Conservation (phyloP, 2,329 filamentous ascomycete genomes). For the Sphaerostilbella broomeana region DNA sequence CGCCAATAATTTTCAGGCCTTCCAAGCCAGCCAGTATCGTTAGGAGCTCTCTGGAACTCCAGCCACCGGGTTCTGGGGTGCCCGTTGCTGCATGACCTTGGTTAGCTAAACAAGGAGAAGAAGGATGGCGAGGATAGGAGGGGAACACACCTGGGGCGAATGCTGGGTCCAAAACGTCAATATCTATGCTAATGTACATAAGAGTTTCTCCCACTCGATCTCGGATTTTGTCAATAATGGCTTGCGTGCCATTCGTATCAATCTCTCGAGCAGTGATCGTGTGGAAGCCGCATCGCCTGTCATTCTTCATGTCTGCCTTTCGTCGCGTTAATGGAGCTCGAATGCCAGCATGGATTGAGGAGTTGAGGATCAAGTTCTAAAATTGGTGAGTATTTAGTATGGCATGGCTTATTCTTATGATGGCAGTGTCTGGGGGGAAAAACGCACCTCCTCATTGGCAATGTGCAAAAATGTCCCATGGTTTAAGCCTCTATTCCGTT, state of each 20-base stretch:
- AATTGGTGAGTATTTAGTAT: no score
- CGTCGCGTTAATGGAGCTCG: slow-evolving; percentile 61
- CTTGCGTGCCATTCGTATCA: slow-evolving; percentile 65
- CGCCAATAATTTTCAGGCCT: slow-evolving; percentile 71
- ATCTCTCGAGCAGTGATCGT: slow-evolving; percentile 46
- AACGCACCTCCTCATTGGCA: slow-evolving; percentile 18
- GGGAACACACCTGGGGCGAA: slow-evolving; percentile 18
- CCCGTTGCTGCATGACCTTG: slow-evolving; percentile 54
- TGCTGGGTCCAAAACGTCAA: slow-evolving; percentile 69
- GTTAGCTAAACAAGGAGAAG: background rate
- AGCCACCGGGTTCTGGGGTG: slow-evolving; percentile 78
- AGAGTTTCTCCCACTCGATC: slow-evolving; percentile 62
- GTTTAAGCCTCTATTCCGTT: slow-evolving; percentile 20
- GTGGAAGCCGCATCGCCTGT: slow-evolving; percentile 19
- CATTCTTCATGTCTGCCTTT: slow-evolving; percentile 17
- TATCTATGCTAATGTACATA: slow-evolving; percentile 69
- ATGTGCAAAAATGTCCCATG: slow-evolving; percentile 22
- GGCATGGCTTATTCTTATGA: no score
- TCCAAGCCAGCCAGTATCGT: slow-evolving; percentile 71
- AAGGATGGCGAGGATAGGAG: background rate
- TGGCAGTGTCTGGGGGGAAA: background rate
- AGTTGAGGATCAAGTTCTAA: slow-evolving; percentile 55
- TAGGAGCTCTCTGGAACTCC: slow-evolving; percentile 78
- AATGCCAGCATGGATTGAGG: slow-evolving; percentile 70
- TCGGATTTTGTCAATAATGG: slow-evolving; percentile 61